These are phyloP conservation scores for Glomus cerebriforme DNA, from an alignment of 192 early-diverging fungal genomes.

Conservation along the genomic window DNA sequence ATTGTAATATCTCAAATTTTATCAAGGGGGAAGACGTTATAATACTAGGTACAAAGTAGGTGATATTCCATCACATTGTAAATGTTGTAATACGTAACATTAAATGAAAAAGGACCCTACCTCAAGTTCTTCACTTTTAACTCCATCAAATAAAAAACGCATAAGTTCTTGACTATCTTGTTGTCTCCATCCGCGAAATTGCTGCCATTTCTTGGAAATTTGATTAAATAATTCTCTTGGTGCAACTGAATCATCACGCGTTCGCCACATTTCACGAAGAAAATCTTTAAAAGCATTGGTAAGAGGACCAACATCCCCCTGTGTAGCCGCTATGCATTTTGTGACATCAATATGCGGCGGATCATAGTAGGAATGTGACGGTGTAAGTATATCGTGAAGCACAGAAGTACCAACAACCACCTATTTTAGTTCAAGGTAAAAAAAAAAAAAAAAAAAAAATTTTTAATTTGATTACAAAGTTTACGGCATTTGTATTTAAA, in stretches of 20 bases:
- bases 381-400: slow-evolving; percentile 15
- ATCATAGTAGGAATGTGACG: neutral
- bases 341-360: neutral
- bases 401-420: slow-evolving; percentile 25
- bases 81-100: neutral
- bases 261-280: slow-evolving; percentile 43
- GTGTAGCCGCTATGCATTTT: slow-evolving; percentile 25
- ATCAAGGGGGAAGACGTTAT: too few relatives aligned
- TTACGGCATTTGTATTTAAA: neutral
- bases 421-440: neutral
- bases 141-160: slow-evolving; percentile 62
- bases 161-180: slow-evolving; percentile 78
- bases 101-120: neutral
- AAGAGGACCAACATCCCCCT: slow-evolving; percentile 33
- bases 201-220: slow-evolving; percentile 57
- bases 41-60: too few relatives aligned
- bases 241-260: slow-evolving; percentile 42
- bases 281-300: slow-evolving; percentile 40
- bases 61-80: too few relatives aligned
- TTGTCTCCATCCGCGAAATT: slow-evolving; percentile 61
- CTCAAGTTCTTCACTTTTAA: slow-evolving; percentile 56
- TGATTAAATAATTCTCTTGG: slow-evolving; percentile 59
- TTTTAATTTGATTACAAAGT: neutral
- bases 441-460: neutral
- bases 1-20: neutral